Percentiles rank a stretch among this genome's conserved stretches.
Evolutionary conservation across 768 basidiomycete genomes (phyloP).

Genomic region (Suillus discolor): DNA sequence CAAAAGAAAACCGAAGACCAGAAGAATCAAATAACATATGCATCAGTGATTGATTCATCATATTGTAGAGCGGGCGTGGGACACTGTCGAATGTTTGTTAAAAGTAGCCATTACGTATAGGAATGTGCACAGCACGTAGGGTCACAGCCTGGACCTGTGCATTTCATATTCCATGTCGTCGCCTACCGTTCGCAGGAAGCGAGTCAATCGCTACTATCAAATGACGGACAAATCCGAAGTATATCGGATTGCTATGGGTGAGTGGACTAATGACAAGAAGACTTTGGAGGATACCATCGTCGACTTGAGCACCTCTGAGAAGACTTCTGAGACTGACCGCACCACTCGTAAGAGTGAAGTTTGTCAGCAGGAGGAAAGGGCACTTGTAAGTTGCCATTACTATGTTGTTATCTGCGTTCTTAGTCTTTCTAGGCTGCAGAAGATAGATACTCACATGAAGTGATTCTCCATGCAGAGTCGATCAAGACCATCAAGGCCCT

Average conservation of each 20-base stretch:
- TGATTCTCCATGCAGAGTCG: conserved; percentile 84
- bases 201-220: too few species aligned
- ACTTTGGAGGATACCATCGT: conserved; percentile 81
- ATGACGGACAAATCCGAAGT: too few species aligned
- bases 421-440: conserved; percentile 59
- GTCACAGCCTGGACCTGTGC: too few species aligned
- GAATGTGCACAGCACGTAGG: not conserved
- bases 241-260: too few species aligned
- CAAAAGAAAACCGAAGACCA: too few species aligned
- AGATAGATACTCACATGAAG: conserved; percentile 77
- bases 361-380: conserved; percentile 68
- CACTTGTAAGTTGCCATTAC: conserved; percentile 47
- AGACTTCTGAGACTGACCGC: conserved; percentile 63
- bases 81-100: too few species aligned
- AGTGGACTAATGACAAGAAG: conserved; percentile 83
- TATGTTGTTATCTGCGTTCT: not conserved
- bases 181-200: too few species aligned
- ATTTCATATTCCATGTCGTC: too few species aligned
- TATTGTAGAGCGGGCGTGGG: too few species aligned
- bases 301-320: conserved; percentile 77
- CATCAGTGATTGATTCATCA: too few species aligned
- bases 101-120: too few species aligned
- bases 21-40: too few species aligned
- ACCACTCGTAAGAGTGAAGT: conserved; percentile 64
- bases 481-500: conserved; percentile 71